Evolutionary conservation across 306 rosid species (phyloP).

Genomic region (Carpinus viminea): DNA sequence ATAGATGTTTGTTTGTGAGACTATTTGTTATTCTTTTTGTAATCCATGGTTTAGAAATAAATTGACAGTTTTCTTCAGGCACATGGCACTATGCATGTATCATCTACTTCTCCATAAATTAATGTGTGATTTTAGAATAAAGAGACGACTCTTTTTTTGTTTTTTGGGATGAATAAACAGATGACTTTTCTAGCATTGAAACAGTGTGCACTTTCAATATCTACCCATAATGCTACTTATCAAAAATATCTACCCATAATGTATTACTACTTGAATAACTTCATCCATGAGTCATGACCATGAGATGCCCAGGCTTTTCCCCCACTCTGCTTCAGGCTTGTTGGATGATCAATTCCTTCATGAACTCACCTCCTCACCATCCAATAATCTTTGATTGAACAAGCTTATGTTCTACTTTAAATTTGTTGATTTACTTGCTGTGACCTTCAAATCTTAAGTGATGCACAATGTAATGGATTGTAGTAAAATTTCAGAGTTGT

Average conservation of each 20-base stretch:
- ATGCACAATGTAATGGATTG: too few relatives aligned
- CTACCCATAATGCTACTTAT: not conserved
- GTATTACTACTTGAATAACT: not conserved
- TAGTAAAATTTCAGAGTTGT: too few relatives aligned
- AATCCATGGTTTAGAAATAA: not conserved
- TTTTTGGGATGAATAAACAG: not conserved
- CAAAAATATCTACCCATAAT: not conserved
- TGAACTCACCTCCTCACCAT: too few relatives aligned
- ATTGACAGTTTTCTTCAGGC: not conserved
- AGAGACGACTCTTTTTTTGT: not conserved
- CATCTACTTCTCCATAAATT: not conserved
- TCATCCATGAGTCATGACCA: not conserved
- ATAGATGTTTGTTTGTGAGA: not conserved
- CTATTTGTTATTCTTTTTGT: not conserved
- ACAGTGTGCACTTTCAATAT: not conserved
- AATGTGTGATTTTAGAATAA: not conserved
- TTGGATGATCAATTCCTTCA: too few relatives aligned
- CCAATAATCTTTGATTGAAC: too few relatives aligned
- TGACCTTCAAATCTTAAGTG: too few relatives aligned
- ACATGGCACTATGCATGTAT: not conserved
- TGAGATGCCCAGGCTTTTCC: too few relatives aligned
- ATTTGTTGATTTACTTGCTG: too few relatives aligned
- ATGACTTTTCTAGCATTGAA: not conserved
- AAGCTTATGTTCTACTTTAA: too few relatives aligned
- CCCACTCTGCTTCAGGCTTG: too few relatives aligned